Conservation (phyloP, 108 stramenopile species). For the Skeletonema grethae region DNA sequence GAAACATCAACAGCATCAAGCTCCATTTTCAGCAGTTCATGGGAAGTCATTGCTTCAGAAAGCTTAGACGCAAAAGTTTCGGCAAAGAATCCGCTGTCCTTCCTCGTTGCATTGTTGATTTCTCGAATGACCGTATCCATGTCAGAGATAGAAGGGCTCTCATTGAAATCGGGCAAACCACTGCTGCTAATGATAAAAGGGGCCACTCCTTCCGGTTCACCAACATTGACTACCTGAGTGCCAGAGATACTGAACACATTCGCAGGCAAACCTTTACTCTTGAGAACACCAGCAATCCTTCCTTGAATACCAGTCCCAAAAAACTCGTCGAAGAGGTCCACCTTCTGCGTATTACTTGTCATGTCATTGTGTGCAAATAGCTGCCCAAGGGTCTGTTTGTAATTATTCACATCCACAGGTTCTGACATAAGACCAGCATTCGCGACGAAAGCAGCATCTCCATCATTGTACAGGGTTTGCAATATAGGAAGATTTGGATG, state of each 20-base stretch:
- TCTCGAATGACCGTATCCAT: conserved; percentile 40
- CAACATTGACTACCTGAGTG: conserved; percentile 22
- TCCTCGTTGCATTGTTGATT: conserved; percentile 53
- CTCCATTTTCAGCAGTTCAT: conserved; percentile 25
- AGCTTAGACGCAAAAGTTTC: conserved; percentile 47
- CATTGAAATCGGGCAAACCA: conserved; percentile 39
- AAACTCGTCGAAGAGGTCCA: conserved; percentile 41
- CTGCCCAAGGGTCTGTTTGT: conserved; percentile 34
- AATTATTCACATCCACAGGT: conserved; percentile 42
- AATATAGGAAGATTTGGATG: conserved; percentile 44
- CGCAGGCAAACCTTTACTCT: conserved; percentile 13
- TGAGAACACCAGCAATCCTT: conserved; percentile 50
- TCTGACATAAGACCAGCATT: conserved; percentile 55
- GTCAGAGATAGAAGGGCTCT: conserved; percentile 29
- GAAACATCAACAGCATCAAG: conserved; percentile 27
- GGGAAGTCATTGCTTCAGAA: conserved; percentile 20
- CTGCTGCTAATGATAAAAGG: conserved; percentile 26
- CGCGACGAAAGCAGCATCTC: conserved; percentile 42
- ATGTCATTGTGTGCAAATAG: conserved; percentile 70
- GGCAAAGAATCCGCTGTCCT: conserved; percentile 52
- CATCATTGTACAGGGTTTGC: conserved; percentile 45
- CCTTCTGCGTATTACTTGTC: conserved; percentile 37
- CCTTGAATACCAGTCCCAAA: conserved; percentile 57
- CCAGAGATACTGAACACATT: conserved; percentile 46
- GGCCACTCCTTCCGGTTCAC: conserved; percentile 27